A percentile compares a stretch with the other conserved stretches of the same genome.
Evolutionary conservation across 1,139 yeast species (phyloP).

Genomic region (Geotrichum cucujoidarum): DNA sequence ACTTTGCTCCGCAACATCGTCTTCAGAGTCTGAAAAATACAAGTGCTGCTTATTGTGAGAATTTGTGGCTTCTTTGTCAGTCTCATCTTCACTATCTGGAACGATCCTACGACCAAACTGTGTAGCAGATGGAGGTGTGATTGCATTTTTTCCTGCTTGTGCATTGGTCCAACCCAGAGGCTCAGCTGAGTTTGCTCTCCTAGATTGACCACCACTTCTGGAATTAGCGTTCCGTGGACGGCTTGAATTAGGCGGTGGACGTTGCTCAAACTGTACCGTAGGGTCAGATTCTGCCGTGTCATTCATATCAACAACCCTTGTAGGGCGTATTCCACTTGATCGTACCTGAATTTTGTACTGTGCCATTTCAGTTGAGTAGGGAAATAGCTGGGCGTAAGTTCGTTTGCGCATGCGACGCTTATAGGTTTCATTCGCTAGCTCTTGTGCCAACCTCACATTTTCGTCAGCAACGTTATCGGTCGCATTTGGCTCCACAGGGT

Average conservation of each 20-base stretch:
- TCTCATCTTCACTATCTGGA: conserved; percentile 13
- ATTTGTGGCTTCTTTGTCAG: not conserved
- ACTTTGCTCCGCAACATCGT: not conserved
- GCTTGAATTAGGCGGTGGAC: not conserved
- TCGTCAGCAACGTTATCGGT: too few species aligned
- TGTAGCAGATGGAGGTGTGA: too few species aligned
- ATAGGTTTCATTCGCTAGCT: not conserved
- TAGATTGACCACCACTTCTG: too few species aligned
- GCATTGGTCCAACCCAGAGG: too few species aligned
- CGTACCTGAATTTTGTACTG: conserved; percentile 14
- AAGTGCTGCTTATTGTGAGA: conserved; percentile 4
- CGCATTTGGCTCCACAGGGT: too few species aligned
- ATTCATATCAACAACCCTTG: conserved; percentile 7
- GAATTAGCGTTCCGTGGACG: not conserved
- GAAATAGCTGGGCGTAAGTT: conserved; percentile 16
- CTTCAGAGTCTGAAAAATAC: conserved; percentile 7
- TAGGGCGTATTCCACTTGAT: conserved; percentile 16
- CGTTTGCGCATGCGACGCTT: conserved; percentile 14
- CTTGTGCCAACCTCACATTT: not conserved
- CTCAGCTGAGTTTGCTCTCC: too few species aligned
- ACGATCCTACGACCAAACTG: conserved; percentile 1
- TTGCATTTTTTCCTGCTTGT: too few species aligned
- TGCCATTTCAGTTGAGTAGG: conserved; percentile 17
- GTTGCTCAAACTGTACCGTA: conserved; percentile 9
- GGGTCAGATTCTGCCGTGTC: conserved; percentile 14